These are phyloP conservation scores for Cinchona pubescens DNA, from an alignment of 257 asterid genomes.

Conservation along the genomic window DNA sequence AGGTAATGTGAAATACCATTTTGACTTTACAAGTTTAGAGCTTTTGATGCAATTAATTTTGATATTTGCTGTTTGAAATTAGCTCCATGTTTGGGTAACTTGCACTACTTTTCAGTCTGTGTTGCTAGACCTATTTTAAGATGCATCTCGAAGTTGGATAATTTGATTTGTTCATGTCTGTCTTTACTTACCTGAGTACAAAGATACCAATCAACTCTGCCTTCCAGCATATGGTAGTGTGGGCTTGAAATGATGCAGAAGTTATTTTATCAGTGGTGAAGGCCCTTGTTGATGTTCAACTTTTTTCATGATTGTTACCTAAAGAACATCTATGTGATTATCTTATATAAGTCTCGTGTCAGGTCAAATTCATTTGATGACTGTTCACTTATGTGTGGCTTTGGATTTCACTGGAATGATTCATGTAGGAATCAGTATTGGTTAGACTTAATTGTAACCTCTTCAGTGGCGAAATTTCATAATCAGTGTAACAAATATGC, in stretches of 20 bases:
- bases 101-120: neutral
- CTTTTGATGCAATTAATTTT: neutral
- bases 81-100: neutral
- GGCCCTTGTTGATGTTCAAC: neutral
- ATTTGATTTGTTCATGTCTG: neutral
- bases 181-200: neutral
- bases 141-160: neutral
- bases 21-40: neutral
- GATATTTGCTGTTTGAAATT: neutral
- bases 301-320: neutral
- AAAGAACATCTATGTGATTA: neutral
- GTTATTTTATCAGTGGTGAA: neutral
- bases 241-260: neutral
- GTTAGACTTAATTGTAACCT: neutral
- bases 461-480: neutral
- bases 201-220: no score
- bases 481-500: neutral
- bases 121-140: neutral
- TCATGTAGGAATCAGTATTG: neutral
- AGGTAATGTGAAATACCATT: constrained; percentile 39
- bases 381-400: neutral
- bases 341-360: neutral
- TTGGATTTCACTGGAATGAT: neutral
- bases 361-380: neutral
- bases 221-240: no score